Conservation (phyloP, 352 stramenopile genomes). For the Phytophthora europaea region DNA sequence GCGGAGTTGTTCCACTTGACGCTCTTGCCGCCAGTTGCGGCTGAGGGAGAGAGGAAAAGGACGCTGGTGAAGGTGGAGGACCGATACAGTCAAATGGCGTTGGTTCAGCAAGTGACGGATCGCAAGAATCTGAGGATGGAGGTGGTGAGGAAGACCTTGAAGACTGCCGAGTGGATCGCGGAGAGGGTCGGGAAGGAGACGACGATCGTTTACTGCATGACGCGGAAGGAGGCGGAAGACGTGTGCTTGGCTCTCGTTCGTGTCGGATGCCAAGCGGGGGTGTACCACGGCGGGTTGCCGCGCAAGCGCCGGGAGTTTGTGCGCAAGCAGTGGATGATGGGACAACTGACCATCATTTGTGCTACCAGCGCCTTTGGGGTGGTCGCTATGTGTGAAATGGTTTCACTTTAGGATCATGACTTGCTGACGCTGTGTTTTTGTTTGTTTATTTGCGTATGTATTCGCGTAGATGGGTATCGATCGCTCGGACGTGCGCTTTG, state of each 20-base stretch:
- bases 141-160: slow-evolving; percentile 56
- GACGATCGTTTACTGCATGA: slow-evolving; percentile 84
- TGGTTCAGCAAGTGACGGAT: slow-evolving; percentile 77
- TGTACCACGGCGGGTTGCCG: slow-evolving; percentile 77
- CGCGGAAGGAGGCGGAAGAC: slow-evolving; percentile 73
- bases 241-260: slow-evolving; percentile 64
- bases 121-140: slow-evolving; percentile 71
- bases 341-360: slow-evolving; percentile 77
- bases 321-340: slow-evolving; percentile 83
- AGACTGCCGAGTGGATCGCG: slow-evolving; percentile 42
- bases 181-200: slow-evolving; percentile 39
- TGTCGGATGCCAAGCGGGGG: slow-evolving; percentile 59
- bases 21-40: slow-evolving; percentile 19
- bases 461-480: slow-evolving; percentile 82
- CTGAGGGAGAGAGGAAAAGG: not conserved
- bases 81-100: slow-evolving; percentile 46
- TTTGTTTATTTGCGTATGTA: not conserved
- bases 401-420: not conserved
- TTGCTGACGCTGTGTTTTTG: not conserved
- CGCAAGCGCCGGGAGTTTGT: slow-evolving; percentile 74
- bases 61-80: not conserved
- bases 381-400: not conserved
- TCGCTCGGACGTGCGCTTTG: slow-evolving; percentile 75
- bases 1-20: slow-evolving; percentile 63
- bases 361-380: slow-evolving; percentile 85